Conservation (phyloP, 768 basidiomycete species). For the Paxillus ammoniavirescens region DNA sequence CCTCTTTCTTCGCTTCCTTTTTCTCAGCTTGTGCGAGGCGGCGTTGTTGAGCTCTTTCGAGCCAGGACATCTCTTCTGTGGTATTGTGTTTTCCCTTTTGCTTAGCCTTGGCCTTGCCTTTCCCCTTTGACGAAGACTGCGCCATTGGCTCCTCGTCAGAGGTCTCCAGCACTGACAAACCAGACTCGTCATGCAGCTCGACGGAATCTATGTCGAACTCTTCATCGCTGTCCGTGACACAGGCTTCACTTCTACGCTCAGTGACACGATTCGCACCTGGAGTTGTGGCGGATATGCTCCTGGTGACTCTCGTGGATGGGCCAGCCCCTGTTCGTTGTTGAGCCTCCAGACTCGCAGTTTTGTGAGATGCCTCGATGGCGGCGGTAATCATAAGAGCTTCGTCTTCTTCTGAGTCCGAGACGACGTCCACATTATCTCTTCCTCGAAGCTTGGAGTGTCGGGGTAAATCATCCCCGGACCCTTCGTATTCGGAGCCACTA, state of each 20-base stretch:
- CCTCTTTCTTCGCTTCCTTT: constrained; percentile 42
- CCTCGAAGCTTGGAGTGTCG: background rate
- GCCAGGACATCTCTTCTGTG: constrained; percentile 8
- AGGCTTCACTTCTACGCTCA: constrained; percentile 18
- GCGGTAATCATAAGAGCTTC: constrained; percentile 50
- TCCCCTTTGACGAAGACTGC: constrained; percentile 28
- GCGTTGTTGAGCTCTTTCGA: constrained; percentile 7
- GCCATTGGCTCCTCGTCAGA: constrained; percentile 11
- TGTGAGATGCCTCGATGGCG: constrained; percentile 56
- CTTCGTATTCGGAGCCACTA: constrained; percentile 59
- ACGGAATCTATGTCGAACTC: constrained; percentile 4
- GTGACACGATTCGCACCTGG: constrained; percentile 45
- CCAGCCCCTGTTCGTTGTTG: constrained; percentile 32
- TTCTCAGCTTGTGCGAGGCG: constrained; percentile 20
- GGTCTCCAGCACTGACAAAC: constrained; percentile 6
- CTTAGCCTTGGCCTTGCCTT: constrained; percentile 28
- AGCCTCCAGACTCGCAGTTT: constrained; percentile 30
- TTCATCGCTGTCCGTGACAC: constrained; percentile 8
- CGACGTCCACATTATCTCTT: constrained; percentile 11
- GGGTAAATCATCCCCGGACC: constrained; percentile 23
- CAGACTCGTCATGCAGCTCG: constrained; percentile 10
- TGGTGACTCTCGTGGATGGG: constrained; percentile 19
- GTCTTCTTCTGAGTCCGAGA: constrained; percentile 35
- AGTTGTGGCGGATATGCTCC: constrained; percentile 32
- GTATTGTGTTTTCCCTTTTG: constrained; percentile 8